These are phyloP conservation scores for Fusarium pseudograminearum DNA, from an alignment of 2,329 filamentous ascomycete species.

Conservation along the genomic window DNA sequence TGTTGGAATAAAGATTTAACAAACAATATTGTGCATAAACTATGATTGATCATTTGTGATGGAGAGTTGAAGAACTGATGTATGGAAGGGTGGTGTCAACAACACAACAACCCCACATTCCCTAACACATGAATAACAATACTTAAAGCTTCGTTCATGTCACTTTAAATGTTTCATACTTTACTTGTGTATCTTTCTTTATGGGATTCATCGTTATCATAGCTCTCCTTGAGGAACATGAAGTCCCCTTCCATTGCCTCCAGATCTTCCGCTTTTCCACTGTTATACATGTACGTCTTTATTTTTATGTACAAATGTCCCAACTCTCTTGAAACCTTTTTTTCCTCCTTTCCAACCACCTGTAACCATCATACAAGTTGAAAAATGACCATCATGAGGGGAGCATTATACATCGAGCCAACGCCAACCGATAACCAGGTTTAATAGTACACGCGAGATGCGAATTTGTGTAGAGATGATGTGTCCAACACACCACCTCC, in stretches of 20 bases:
- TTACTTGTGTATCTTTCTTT: not conserved
- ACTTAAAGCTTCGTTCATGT: not conserved
- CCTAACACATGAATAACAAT: not conserved
- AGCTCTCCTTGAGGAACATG: slow-evolving; percentile 11
- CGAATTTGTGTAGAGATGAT: slow-evolving; percentile 23
- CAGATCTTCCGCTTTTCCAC: slow-evolving; percentile 9
- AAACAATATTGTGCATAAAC: slow-evolving; percentile 10
- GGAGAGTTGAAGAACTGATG: not conserved
- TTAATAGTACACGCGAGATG: slow-evolving; percentile 53
- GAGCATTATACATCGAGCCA: slow-evolving; percentile 60
- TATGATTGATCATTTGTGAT: not conserved
- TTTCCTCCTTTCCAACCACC: slow-evolving; percentile 35
- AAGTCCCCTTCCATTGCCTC: slow-evolving; percentile 10
- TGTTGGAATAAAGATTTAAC: slow-evolving; percentile 45
- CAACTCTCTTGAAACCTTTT: slow-evolving; percentile 40
- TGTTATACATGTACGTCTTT: slow-evolving; percentile 46
- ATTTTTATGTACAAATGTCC: slow-evolving; percentile 41
- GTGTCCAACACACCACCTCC: slow-evolving; percentile 1
- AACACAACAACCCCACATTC: not conserved
- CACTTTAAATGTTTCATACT: not conserved
- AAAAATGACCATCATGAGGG: slow-evolving; percentile 56
- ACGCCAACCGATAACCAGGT: slow-evolving; percentile 51
- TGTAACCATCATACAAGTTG: slow-evolving; percentile 38
- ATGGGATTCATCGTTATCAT: slow-evolving; percentile 9
- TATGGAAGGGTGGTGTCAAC: not conserved